phyloP scores from a whole-genome alignment of 1,284 basidiomycete species.

The Schizophyllum amplum region DNA sequence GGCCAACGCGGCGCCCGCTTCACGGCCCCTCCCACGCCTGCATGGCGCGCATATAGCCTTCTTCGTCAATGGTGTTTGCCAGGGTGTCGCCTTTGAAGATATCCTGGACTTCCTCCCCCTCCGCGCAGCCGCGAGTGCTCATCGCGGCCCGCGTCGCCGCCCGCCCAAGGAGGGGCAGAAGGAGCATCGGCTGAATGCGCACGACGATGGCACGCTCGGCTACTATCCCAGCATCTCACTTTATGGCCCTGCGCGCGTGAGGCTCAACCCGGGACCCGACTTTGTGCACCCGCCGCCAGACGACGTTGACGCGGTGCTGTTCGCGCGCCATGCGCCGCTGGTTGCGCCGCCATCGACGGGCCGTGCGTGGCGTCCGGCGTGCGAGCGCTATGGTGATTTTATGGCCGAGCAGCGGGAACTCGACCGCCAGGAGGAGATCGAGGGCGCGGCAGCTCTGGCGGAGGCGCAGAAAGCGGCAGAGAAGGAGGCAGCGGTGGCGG shows the following conservation, averaged over 20 bases:
- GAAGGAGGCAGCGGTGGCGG: conserved; percentile 30
- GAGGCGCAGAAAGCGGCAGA: conserved; percentile 22
- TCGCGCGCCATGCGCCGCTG: conserved; percentile 11
- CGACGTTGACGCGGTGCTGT: conserved; percentile 60
- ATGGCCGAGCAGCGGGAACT: conserved; percentile 71
- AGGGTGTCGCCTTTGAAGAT: conserved; percentile 83
- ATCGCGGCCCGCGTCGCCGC: conserved; percentile 49
- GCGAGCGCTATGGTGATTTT: conserved; percentile 72
- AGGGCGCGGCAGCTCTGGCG: conserved; percentile 29
- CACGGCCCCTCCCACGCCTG: conserved; percentile 68
- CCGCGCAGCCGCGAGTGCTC: conserved; percentile 47
- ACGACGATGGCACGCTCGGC: conserved; percentile 92
- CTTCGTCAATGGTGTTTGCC: conserved; percentile 87
- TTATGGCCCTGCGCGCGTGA: conserved; percentile 85
- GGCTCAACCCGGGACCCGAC: conserved; percentile 81
- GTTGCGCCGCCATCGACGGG: conserved; percentile 25
- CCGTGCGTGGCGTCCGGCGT: conserved; percentile 66
- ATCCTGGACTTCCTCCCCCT: conserved; percentile 89
- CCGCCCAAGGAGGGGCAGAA: conserved; percentile 57
- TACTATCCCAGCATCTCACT: conserved; percentile 95
- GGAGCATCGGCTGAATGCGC: conserved; percentile 73
- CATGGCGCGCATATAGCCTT: conserved; percentile 76
- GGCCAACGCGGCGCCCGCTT: conserved; percentile 24
- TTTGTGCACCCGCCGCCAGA: conserved; percentile 75
- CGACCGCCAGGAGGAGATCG: conserved; percentile 60